Base-by-base conservation (phyloP, 768 basidiomycete species). In the Myochromella boudieri region DNA sequence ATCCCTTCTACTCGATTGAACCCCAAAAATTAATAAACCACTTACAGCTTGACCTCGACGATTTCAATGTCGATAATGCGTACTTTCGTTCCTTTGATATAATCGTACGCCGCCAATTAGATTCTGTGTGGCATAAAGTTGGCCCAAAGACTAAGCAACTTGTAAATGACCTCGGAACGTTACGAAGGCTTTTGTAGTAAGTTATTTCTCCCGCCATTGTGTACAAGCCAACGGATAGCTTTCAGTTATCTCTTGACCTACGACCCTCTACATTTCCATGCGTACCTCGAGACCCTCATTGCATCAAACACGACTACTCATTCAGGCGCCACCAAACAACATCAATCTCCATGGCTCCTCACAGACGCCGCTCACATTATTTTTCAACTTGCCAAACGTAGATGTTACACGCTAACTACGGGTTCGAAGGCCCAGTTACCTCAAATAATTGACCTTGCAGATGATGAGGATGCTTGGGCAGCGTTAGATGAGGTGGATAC, bases 91-190 rank as follows among this genome's bases (percentile, higher is more conserved):
- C 89, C 1, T 99, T 98, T 59, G 95, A 97, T 59, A 69, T 79
- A 15, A 77, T 95, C 40, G 93, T 97, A 2, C 82, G 95, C 3
- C 80, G 82, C 25, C 92, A 95, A 58, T 79, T 98, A 6, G 92
- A 97, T 63, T 78, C 93, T 0, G 87, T 97, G 6, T 98, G 97
- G 95, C 94, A 98, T 65, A 91, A 93, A 67, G 95, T 95, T 21
- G 93, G 93, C 0, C 84, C 91, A 1, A 86, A 81, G 50, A 98
- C 95, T 4, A 93, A 91, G 56, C 91, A 94, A 50, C 80, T 98
- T 9, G 92, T 97, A 7, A 80, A 75, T 41, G 95, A 98, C 62
- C 79, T 99, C 14, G 84, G 87, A 0, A 87, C 85, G 1, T 75
- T 99, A 1, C 78, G 97, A 1, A 82, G 85, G 36, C 77, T 98